Percentiles rank a stretch among this genome's conserved stretches.
Conservation (phyloP, 2,329 filamentous ascomycete species). For the Pseudogymnoascus sp. region DNA sequence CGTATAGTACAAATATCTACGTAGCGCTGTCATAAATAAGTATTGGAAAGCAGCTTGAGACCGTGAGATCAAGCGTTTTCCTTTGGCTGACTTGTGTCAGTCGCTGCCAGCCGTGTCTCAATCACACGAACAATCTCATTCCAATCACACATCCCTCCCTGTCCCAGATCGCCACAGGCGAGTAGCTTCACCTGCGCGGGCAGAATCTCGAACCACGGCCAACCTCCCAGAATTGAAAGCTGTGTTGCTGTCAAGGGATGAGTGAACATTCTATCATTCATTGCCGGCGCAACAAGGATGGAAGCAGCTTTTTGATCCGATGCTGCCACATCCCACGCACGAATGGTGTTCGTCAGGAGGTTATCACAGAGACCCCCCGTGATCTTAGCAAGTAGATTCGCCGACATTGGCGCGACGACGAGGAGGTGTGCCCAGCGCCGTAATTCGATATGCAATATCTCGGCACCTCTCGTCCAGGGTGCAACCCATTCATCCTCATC, state of each 20-base stretch:
- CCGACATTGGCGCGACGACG: conserved; percentile 71
- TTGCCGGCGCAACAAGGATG: conserved; percentile 70
- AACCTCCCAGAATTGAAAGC: conserved; percentile 62
- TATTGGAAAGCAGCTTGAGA: not conserved
- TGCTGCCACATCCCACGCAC: conserved; percentile 80
- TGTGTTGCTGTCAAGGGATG: conserved; percentile 75
- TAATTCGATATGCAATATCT: conserved; percentile 85
- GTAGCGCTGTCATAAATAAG: not conserved
- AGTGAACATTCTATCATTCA: conserved; percentile 88
- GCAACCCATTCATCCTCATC: conserved; percentile 80
- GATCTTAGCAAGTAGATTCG: conserved; percentile 82
- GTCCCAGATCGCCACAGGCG: conserved; percentile 41
- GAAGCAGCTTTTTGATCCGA: conserved; percentile 45
- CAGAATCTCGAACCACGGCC: conserved; percentile 73
- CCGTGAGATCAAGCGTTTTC: not conserved
- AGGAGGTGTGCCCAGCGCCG: conserved; percentile 74
- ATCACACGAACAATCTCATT: conserved; percentile 61
- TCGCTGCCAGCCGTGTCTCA: conserved; percentile 29
- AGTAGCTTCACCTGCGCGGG: conserved; percentile 60
- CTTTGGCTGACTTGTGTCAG: not conserved
- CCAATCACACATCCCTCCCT: conserved; percentile 80
- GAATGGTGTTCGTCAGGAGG: conserved; percentile 62
- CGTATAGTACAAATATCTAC: not conserved
- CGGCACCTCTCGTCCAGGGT: conserved; percentile 69
- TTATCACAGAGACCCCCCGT: conserved; percentile 69